phyloP scores from a whole-genome alignment of 805 yeast genomes.

The Starmerella bombi region DNA sequence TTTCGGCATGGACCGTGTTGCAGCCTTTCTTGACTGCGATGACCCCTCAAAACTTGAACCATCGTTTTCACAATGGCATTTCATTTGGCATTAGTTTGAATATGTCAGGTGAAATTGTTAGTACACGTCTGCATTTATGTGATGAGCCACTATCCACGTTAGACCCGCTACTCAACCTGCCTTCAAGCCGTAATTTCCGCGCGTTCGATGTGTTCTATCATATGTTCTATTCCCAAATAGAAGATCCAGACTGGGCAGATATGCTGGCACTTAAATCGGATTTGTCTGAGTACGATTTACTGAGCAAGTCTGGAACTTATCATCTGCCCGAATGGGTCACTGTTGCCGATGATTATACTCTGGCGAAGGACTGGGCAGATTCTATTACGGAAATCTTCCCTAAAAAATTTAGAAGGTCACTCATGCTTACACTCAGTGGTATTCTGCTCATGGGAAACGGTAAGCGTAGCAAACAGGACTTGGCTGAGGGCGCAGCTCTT shows the following conservation, averaged over 20 bases:
- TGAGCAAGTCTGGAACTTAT: constrained; percentile 24
- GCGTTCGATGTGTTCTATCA: constrained; percentile 30
- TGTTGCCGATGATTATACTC: constrained; percentile 29
- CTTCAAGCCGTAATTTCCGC: constrained; percentile 16
- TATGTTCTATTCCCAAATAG: constrained; percentile 25
- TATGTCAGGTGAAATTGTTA: constrained; percentile 24
- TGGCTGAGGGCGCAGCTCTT: constrained; percentile 32
- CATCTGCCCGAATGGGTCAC: constrained; percentile 28
- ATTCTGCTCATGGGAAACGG: constrained; percentile 29
- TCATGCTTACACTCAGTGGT: constrained; percentile 29
- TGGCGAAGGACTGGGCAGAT: constrained; percentile 32
- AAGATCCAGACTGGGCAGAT: constrained; percentile 17
- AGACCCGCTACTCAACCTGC: constrained; percentile 25
- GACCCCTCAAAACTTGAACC: constrained; percentile 27
- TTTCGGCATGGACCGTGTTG: constrained; percentile 28
- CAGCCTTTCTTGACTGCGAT: constrained; percentile 30
- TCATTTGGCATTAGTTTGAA: constrained; percentile 25
- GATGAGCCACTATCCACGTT: constrained; percentile 24
- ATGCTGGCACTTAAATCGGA: constrained; percentile 24
- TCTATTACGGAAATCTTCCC: constrained; percentile 28
- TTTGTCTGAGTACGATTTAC: constrained; percentile 24
- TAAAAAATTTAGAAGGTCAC: constrained; percentile 25
- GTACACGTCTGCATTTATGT: constrained; percentile 24
- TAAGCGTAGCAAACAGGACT: constrained; percentile 22
- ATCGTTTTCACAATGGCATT: constrained; percentile 28